These are phyloP conservation scores for Lasiosphaeria miniovina DNA, from an alignment of 495 filamentous ascomycete species.

Conservation along the genomic window DNA sequence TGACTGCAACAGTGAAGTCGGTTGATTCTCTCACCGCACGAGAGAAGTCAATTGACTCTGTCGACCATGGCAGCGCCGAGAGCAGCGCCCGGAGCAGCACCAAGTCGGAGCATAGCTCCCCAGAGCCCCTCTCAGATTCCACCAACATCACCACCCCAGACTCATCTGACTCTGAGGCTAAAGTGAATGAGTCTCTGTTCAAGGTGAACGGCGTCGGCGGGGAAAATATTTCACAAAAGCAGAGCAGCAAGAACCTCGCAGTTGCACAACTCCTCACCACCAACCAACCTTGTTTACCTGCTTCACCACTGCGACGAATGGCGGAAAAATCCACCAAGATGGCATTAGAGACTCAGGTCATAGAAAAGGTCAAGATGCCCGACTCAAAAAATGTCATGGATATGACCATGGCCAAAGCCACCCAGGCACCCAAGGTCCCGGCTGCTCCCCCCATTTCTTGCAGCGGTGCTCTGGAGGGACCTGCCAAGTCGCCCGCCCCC, in stretches of 20 bases:
- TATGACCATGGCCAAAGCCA: too few species aligned
- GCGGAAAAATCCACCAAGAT: too few species aligned
- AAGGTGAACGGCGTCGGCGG: background rate
- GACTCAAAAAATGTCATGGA: too few species aligned
- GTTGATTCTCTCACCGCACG: background rate
- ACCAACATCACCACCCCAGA: slow-evolving; percentile 4
- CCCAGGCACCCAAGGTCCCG: background rate
- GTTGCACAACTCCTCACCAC: too few species aligned
- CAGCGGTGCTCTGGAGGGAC: background rate
- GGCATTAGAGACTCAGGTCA: too few species aligned
- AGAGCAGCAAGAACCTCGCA: too few species aligned
- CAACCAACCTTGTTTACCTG: too few species aligned
- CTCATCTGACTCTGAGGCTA: background rate
- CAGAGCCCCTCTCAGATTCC: background rate
- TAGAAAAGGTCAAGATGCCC: background rate
- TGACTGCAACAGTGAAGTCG: too few species aligned
- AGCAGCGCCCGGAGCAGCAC: slow-evolving; percentile 8
- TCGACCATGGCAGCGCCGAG: background rate
- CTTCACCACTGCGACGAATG: too few species aligned
- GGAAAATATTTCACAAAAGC: too few species aligned
- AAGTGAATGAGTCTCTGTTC: background rate
- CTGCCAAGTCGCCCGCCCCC: too few species aligned
- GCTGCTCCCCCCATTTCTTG: background rate
- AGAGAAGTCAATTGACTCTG: background rate
- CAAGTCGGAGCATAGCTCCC: slow-evolving; percentile 2